Evolutionary conservation across 192 early-diverging fungal species (phyloP).

Genomic region (Backusella circina): DNA sequence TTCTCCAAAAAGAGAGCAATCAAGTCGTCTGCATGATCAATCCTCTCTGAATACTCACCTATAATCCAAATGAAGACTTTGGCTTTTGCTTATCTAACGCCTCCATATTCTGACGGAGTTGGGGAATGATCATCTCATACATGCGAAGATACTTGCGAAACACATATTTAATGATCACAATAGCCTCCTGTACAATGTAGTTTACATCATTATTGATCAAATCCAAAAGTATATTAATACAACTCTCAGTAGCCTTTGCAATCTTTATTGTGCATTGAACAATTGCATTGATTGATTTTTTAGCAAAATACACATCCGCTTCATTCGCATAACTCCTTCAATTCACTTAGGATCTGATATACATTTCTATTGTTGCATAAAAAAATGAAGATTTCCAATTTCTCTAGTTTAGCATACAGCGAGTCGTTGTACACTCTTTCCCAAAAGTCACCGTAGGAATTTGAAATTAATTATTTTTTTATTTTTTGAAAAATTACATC

Average conservation of each 20-base stretch:
- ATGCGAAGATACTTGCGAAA: slow-evolving; percentile 89
- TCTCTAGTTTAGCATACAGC: slow-evolving; percentile 95
- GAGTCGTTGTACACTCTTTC: slow-evolving; percentile 99
- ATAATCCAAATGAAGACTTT: slow-evolving; percentile 93
- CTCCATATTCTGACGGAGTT: slow-evolving; percentile 87
- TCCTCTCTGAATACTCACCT: slow-evolving; percentile 91
- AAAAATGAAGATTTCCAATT: slow-evolving; percentile 89
- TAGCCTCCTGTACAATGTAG: slow-evolving; percentile 88
- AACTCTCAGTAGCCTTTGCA: slow-evolving; percentile 79
- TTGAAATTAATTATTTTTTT: no score
- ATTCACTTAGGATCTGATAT: slow-evolving; percentile 87
- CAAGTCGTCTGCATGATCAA: slow-evolving; percentile 78
- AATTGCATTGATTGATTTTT: slow-evolving; percentile 85
- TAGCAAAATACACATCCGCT: slow-evolving; percentile 94
- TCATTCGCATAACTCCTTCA: slow-evolving; percentile 97
- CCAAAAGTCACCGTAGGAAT: no score
- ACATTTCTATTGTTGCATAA: slow-evolving; percentile 85
- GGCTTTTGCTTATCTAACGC: slow-evolving; percentile 86
- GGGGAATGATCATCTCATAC: slow-evolving; percentile 81
- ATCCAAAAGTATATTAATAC: slow-evolving; percentile 81
- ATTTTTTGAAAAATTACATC: no score
- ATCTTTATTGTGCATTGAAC: slow-evolving; percentile 90
- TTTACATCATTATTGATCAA: slow-evolving; percentile 83
- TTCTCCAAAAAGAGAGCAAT: slow-evolving; percentile 74
- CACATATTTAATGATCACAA: slow-evolving; percentile 91